Evolutionary conservation across 2,329 filamentous ascomycete species (phyloP).

Genomic region (Aureobasidium sp.): DNA sequence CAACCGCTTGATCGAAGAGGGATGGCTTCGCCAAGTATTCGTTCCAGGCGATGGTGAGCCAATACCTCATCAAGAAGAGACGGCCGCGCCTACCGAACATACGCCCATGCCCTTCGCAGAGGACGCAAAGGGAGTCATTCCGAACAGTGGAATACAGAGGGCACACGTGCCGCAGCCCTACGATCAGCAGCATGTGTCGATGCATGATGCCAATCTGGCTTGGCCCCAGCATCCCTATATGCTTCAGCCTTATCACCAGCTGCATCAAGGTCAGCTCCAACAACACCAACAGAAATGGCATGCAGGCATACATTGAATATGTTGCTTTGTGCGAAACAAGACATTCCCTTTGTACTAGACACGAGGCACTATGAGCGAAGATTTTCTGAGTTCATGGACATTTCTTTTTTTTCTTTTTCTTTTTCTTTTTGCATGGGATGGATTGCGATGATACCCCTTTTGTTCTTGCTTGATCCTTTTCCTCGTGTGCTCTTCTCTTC

Average conservation of each 20-base stretch:
- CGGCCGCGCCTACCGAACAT: not conserved
- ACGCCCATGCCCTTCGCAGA: not conserved
- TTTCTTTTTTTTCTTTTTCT: not conserved
- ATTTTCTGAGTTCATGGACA: not conserved
- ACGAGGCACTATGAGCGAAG: not conserved
- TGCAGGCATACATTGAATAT: not conserved
- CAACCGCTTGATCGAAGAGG: slow-evolving; percentile 6
- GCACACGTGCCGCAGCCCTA: not conserved
- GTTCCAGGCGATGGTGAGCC: slow-evolving; percentile 7
- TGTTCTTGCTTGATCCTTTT: not conserved
- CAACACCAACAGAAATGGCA: not conserved
- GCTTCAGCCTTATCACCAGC: slow-evolving; percentile 2
- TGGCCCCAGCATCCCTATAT: not conserved
- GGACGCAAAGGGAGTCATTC: not conserved
- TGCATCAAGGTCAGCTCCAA: not conserved
- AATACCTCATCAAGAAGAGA: not conserved
- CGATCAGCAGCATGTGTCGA: not conserved
- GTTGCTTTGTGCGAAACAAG: not conserved
- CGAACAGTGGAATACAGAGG: not conserved
- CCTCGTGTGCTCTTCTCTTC: not conserved
- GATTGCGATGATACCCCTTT: slow-evolving; percentile 1
- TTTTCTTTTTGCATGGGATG: not conserved
- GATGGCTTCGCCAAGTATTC: slow-evolving; percentile 4
- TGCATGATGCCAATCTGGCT: not conserved
- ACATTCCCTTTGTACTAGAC: not conserved